Base-by-base conservation (phyloP, 345 rosid species). In the Anacardium occidentale region DNA sequence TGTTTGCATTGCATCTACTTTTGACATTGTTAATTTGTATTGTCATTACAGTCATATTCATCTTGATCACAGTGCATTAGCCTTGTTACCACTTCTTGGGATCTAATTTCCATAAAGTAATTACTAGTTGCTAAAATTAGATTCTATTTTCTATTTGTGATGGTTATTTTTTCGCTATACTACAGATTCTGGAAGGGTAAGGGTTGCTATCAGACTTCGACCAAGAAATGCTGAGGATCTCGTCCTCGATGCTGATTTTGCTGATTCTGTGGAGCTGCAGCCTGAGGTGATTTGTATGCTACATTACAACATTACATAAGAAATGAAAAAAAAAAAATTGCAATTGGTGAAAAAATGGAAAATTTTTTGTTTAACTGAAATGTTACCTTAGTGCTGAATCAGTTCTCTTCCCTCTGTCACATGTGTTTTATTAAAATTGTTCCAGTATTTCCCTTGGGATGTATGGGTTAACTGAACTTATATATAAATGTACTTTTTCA, bases 141-240 rank as follows among this genome's bases (percentile, higher is more conserved):
- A 70, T 34, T 57, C 18, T 25, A 21, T 22, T 22, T 34, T 48
- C n/a, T 37, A 54, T 51, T 11, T 20, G 32, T 60, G 60, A 62
- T 20, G 5, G 53, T 37, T 66, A 34, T 54, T 18, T 72, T 21
- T 70, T 45, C 22, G 32, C 47, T 24, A 62, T 56, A 8, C 21
- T 66, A 54, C 77, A 91, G 97, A 91, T 82, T 74, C 93, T 64
- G 97, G 87, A 81, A 82, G 97, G 77, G 97, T 94, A 51, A 89
- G 98, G 81, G 94, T 94, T 42, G 85, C 97, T 47, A 93, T 90
- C 50, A 87, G 98, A 76, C 79, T 90, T 78, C 81, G 98, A 52
- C 98, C 97, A 48, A 90, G 82, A 77, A 89, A 85, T 59, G 80
- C 84, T 0, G 93, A 90, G 59, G 96, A 91, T 79, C 94, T 88